Conservation (phyloP, 306 rosid genomes). For the Casuarina glauca region DNA sequence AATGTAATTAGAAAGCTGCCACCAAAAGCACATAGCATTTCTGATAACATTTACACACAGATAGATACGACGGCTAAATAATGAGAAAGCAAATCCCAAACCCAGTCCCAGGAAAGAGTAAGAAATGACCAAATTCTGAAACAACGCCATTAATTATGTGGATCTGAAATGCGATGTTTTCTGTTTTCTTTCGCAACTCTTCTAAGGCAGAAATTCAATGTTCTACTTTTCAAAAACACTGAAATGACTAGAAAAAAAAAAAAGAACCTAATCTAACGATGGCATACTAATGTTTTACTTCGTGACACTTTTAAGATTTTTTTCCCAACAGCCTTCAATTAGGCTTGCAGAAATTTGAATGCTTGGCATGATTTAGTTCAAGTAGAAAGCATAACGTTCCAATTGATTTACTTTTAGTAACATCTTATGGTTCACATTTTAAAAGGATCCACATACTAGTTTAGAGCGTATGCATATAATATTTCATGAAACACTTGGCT, state of each 20-base stretch:
- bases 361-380: not conserved
- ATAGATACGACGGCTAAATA: not conserved
- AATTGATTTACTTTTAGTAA: not conserved
- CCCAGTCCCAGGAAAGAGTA: not conserved
- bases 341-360: not conserved
- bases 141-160: not conserved
- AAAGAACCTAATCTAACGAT: not conserved
- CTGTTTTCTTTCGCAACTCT: not conserved
- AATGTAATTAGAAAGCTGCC: conserved; percentile 12
- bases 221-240: not conserved
- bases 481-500: not conserved
- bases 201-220: not conserved
- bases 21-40: not conserved
- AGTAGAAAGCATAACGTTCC: not conserved
- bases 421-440: not conserved
- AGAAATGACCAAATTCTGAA: not conserved
- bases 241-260: not conserved
- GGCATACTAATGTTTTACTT: not conserved
- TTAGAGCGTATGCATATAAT: not conserved
- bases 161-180: not conserved
- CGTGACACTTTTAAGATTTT: not conserved
- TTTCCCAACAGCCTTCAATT: not conserved
- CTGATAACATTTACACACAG: not conserved
- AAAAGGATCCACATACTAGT: not conserved
- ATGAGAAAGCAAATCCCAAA: too few species aligned